Conservation (phyloP, 2,329 filamentous ascomycete genomes). For the Fusarium oxysporum region DNA sequence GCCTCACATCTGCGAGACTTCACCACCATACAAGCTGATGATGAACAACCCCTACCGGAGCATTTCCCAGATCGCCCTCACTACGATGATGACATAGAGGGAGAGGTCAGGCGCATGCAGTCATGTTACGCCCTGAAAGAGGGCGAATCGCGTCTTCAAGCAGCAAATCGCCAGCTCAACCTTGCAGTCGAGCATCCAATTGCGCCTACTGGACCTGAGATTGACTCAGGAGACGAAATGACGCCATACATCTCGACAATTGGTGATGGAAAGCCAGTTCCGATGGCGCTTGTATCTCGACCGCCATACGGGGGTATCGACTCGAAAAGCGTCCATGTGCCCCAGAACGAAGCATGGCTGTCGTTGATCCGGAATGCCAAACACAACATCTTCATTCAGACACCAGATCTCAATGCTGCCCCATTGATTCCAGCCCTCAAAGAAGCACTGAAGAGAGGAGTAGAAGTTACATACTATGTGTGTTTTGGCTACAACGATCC, state of each 20-base stretch:
- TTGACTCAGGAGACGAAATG: conserved; percentile 66
- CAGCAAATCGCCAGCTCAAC: conserved; percentile 75
- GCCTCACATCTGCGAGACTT: neutral
- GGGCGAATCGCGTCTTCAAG: conserved; percentile 66
- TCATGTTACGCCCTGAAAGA: conserved; percentile 62
- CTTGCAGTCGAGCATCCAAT: conserved; percentile 66
- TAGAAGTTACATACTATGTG: conserved; percentile 76
- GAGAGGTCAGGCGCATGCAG: conserved; percentile 72
- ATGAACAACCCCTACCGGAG: conserved; percentile 55
- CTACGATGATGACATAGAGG: conserved; percentile 71
- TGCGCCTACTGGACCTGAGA: conserved; percentile 65
- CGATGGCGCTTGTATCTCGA: conserved; percentile 78
- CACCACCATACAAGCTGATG: neutral
- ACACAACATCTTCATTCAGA: conserved; percentile 78
- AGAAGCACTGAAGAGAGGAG: conserved; percentile 73
- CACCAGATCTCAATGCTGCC: conserved; percentile 79
- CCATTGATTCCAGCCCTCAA: conserved; percentile 73
- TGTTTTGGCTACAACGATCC: conserved; percentile 84
- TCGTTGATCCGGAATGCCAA: conserved; percentile 74
- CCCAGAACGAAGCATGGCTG: conserved; percentile 82
- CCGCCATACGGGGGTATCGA: conserved; percentile 74
- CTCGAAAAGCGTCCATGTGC: conserved; percentile 69
- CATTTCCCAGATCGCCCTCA: conserved; percentile 70
- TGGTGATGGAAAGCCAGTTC: conserved; percentile 63
- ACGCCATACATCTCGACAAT: conserved; percentile 68